These are phyloP conservation scores for Phoma herbarum DNA, from an alignment of 2,329 filamentous ascomycete species.

Conservation along the genomic window DNA sequence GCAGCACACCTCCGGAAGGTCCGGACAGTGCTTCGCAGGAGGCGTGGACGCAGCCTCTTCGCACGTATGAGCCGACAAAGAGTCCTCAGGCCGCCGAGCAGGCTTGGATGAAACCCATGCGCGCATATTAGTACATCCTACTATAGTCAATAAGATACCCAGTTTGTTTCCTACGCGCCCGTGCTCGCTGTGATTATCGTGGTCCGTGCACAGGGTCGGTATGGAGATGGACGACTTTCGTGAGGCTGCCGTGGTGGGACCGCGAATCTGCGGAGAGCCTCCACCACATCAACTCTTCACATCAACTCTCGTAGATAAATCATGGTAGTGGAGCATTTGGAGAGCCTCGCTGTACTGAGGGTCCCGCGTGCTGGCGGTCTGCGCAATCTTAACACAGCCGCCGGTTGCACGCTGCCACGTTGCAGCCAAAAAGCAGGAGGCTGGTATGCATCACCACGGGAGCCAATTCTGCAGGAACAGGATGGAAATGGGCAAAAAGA, in stretches of 20 bases:
- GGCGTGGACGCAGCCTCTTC: slow-evolving; percentile 18
- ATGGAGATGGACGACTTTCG: slow-evolving; percentile 8
- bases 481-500: slow-evolving; percentile 15
- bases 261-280: slow-evolving; percentile 17
- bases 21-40: slow-evolving; percentile 18
- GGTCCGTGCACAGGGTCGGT: slow-evolving; percentile 12
- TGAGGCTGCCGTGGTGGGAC: slow-evolving; percentile 20
- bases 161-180: slow-evolving; percentile 8
- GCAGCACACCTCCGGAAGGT: slow-evolving; percentile 65
- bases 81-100: slow-evolving; percentile 13
- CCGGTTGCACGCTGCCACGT: slow-evolving; percentile 37
- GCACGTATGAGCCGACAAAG: slow-evolving; percentile 17
- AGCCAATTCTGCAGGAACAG: slow-evolving; percentile 37
- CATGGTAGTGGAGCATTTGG: background rate
- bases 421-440: slow-evolving; percentile 35
- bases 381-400: slow-evolving; percentile 24
- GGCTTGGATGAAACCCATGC: slow-evolving; percentile 24
- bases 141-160: slow-evolving; percentile 17
- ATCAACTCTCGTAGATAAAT: background rate
- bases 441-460: slow-evolving; percentile 29
- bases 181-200: slow-evolving; percentile 13
- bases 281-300: slow-evolving; percentile 6
- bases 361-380: slow-evolving; percentile 13
- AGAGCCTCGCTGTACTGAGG: slow-evolving; percentile 8
- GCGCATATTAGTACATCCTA: slow-evolving; percentile 16